phyloP scores from a whole-genome alignment of 225 moss, liverwort and hornwort genomes.

The Asterella californica region DNA sequence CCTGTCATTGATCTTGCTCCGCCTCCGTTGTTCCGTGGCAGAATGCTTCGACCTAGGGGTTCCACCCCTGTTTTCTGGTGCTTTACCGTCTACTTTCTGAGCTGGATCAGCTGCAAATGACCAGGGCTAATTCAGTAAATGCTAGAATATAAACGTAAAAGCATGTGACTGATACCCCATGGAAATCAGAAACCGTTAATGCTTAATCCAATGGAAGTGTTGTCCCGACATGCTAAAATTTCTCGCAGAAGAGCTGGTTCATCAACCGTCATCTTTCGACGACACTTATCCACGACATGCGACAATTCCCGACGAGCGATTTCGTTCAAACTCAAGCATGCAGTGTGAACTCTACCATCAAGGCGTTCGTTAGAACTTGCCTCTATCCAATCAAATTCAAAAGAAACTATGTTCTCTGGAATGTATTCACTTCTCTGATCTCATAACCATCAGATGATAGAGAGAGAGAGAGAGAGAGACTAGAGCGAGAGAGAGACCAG shows the following conservation, averaged over 20 bases:
- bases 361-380: no score
- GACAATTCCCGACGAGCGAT: no score
- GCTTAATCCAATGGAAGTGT: no score
- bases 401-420: neutral
- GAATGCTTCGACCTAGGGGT: constrained; percentile 79
- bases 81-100: constrained; percentile 56
- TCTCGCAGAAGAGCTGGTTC: no score
- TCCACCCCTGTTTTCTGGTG: constrained; percentile 48
- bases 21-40: constrained; percentile 71
- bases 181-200: neutral
- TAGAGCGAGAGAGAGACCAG: neutral
- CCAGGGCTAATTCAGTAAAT: neutral
- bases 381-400: no score
- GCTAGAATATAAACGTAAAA: neutral
- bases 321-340: no score
- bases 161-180: neutral
- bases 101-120: constrained; percentile 45
- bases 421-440: neutral
- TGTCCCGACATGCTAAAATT: no score
- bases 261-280: no score
- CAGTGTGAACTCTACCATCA: no score
- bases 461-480: neutral
- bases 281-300: no score
- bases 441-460: neutral
- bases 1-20: constrained; percentile 74